Conservation (phyloP, 768 basidiomycete species). For the Dendrothele bispora region DNA sequence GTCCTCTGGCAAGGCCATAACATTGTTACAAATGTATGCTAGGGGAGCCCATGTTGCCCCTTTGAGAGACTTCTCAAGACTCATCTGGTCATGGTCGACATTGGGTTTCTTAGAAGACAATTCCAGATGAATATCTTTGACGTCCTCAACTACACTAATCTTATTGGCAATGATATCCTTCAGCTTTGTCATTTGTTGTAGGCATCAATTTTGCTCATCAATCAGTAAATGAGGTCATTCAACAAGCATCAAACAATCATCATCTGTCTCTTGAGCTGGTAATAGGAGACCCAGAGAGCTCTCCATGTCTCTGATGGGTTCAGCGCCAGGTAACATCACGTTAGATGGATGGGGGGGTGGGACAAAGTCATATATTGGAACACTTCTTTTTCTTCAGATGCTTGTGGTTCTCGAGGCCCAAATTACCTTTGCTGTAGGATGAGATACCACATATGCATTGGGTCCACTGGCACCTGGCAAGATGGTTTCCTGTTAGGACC, state of each 20-base stretch:
- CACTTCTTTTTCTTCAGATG: too few species aligned
- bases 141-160: neutral
- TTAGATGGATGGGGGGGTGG: too few species aligned
- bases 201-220: neutral
- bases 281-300: too few species aligned
- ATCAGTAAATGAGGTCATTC: neutral
- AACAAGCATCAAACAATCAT: too few species aligned
- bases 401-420: too few species aligned
- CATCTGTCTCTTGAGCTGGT: too few species aligned
- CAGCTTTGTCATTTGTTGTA: neutral
- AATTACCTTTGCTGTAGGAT: too few species aligned
- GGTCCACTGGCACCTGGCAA: slow-evolving; percentile 28
- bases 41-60: neutral
- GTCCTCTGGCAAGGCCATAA: neutral
- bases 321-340: too few species aligned
- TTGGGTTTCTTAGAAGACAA: neutral
- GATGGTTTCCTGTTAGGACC: too few species aligned
- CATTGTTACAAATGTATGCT: neutral
- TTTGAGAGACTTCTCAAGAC: neutral
- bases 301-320: too few species aligned
- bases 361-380: too few species aligned
- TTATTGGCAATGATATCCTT: neutral
- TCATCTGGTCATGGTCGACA: neutral
- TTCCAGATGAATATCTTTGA: neutral
- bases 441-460: too few species aligned